A percentile compares a stretch with the other conserved stretches of the same genome.
Conservation (phyloP, 176 grass and related monocot species). For the Aegilops umbellulata region DNA sequence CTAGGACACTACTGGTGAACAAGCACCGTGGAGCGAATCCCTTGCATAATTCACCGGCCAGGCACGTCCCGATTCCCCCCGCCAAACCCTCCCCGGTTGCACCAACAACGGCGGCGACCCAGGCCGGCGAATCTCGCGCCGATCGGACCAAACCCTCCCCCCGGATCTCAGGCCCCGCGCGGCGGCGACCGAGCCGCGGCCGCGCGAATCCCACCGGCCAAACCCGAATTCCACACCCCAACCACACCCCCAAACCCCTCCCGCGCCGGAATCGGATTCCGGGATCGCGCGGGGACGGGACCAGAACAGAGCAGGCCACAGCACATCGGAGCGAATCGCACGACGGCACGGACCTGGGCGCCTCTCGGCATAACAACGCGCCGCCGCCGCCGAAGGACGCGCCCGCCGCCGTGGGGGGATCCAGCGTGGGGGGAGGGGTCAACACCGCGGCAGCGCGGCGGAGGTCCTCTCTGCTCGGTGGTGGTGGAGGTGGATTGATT, state of each 20-base stretch:
- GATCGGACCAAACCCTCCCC: neutral
- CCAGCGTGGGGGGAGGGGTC: conserved; percentile 33
- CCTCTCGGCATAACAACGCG: conserved; percentile 62
- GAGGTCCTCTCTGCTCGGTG: neutral
- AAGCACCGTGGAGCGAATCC: neutral
- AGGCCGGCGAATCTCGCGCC: neutral
- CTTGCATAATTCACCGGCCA: neutral
- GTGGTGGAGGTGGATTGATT: neutral
- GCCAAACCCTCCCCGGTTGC: neutral
- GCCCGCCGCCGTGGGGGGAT: conserved; percentile 30
- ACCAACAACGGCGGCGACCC: neutral
- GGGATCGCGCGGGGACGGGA: neutral
- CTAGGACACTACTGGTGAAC: no score
- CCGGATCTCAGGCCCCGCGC: neutral
- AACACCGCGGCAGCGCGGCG: conserved; percentile 42
- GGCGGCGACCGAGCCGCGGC: neutral
- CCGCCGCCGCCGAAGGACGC: conserved; percentile 29
- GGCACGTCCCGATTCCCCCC: neutral
- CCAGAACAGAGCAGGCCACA: neutral
- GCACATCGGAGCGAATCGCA: neutral
- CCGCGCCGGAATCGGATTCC: neutral
- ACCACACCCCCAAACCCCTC: neutral
- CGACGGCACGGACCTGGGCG: conserved; percentile 4
- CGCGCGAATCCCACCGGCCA: neutral
- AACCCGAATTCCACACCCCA: neutral